phyloP scores from a whole-genome alignment of 257 asterid species.

The Nyctanthes arbortristis region DNA sequence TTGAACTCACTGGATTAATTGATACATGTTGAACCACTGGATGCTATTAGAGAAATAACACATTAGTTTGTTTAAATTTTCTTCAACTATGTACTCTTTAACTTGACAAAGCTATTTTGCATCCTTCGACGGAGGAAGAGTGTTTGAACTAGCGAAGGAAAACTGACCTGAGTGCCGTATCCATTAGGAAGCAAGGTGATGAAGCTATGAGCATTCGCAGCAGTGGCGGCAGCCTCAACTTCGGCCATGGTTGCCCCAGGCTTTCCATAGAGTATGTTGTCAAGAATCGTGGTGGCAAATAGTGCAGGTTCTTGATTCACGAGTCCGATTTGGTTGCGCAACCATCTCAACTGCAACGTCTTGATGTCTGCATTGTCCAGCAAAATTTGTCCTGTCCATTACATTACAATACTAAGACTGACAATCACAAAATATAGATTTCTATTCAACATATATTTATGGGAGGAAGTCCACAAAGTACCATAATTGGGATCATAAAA shows the following conservation, averaged over 20 bases:
- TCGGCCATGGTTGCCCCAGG: slow-evolving; percentile 90
- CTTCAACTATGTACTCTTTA: no score
- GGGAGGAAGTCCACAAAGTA: slow-evolving; percentile 30
- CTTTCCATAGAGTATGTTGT: slow-evolving; percentile 90
- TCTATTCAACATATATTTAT: neutral
- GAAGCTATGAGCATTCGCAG: slow-evolving; percentile 95
- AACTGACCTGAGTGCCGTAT: slow-evolving; percentile 79
- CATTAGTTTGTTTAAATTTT: no score
- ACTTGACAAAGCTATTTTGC: neutral
- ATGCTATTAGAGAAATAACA: neutral
- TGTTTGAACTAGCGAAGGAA: neutral
- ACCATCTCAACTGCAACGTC: slow-evolving; percentile 84
- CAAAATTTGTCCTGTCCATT: slow-evolving; percentile 73
- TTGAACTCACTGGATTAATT: neutral
- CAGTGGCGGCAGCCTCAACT: slow-evolving; percentile 91
- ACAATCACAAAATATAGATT: neutral
- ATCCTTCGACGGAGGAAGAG: neutral
- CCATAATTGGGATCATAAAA: slow-evolving; percentile 95
- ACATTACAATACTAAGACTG: neutral
- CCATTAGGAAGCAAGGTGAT: slow-evolving; percentile 90
- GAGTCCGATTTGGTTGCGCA: slow-evolving; percentile 90
- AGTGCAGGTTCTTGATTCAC: slow-evolving; percentile 99
- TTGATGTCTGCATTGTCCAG: slow-evolving; percentile 81
- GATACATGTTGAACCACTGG: neutral
- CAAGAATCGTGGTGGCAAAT: slow-evolving; percentile 95